Conservation (phyloP, 441 rosid genomes). For the Bocquillonia castaneifolia region DNA sequence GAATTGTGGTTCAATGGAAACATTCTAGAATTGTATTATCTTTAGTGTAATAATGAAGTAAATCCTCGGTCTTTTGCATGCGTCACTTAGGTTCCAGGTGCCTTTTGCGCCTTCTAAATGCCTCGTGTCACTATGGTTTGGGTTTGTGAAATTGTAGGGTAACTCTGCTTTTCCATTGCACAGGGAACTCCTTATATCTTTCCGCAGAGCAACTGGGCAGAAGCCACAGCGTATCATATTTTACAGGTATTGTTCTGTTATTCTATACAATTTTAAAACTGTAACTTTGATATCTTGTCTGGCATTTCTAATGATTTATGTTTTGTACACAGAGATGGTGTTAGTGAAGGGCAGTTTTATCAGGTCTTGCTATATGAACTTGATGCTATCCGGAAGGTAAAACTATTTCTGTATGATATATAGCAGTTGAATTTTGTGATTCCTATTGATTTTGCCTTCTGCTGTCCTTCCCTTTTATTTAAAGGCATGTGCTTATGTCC, state of each 20-base stretch:
- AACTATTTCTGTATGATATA: background rate
- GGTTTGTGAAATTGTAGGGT: background rate
- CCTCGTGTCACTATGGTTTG: no score
- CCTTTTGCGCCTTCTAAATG: no score
- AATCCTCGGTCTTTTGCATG: background rate
- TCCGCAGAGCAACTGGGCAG: constrained; percentile 85
- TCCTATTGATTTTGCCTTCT: background rate
- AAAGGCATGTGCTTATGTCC: background rate
- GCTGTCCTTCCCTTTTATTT: background rate
- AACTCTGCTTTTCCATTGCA: background rate
- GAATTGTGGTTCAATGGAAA: background rate
- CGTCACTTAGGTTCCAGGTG: no score
- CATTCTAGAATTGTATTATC: background rate
- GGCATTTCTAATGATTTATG: background rate
- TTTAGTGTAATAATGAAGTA: background rate
- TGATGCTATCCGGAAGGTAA: constrained; percentile 91
- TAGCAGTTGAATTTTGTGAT: background rate
- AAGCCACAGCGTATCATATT: constrained; percentile 86
- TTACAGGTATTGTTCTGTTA: constrained; percentile 48
- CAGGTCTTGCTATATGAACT: constrained; percentile 83
- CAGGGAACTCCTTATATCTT: constrained; percentile 88
- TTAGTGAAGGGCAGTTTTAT: constrained; percentile 90
- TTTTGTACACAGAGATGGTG: constrained; percentile 67
- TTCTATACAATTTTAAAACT: background rate
- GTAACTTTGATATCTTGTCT: background rate